Conservation (phyloP, 306 rosid genomes). For the Sicyos baderoa region DNA sequence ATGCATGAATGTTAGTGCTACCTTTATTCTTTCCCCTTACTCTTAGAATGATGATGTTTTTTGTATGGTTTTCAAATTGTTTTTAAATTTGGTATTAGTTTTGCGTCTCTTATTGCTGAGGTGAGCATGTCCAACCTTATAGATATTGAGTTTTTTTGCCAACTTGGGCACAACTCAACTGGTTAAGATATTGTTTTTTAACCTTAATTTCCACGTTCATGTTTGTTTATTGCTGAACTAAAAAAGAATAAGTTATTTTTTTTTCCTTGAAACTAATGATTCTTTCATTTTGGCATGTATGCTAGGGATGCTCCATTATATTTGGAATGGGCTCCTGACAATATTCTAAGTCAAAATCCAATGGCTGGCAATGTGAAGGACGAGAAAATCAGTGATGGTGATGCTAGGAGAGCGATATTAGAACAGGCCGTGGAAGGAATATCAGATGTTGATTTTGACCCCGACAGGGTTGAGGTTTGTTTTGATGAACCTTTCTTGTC, state of each 20-base stretch:
- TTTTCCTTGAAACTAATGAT: slow-evolving; percentile 4
- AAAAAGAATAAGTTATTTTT: neutral
- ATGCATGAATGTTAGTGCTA: neutral
- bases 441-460: slow-evolving; percentile 60
- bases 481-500: neutral
- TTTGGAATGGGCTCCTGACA: slow-evolving; percentile 90
- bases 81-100: neutral
- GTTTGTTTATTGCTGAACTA: neutral
- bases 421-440: slow-evolving; percentile 56
- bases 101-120: neutral
- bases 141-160: neutral
- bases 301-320: slow-evolving; percentile 80
- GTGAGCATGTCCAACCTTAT: neutral
- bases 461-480: slow-evolving; percentile 88
- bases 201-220: too few relatives aligned
- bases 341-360: slow-evolving; percentile 50
- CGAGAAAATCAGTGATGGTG: slow-evolving; percentile 42
- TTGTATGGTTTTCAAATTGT: neutral
- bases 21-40: slow-evolving; percentile 5
- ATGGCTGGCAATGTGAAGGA: slow-evolving; percentile 34
- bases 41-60: neutral
- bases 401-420: slow-evolving; percentile 49
- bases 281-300: slow-evolving; percentile 19
- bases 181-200: neutral
- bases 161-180: neutral